phyloP scores from a whole-genome alignment of 2,329 filamentous ascomycete genomes.

The Metarhizium humberi region DNA sequence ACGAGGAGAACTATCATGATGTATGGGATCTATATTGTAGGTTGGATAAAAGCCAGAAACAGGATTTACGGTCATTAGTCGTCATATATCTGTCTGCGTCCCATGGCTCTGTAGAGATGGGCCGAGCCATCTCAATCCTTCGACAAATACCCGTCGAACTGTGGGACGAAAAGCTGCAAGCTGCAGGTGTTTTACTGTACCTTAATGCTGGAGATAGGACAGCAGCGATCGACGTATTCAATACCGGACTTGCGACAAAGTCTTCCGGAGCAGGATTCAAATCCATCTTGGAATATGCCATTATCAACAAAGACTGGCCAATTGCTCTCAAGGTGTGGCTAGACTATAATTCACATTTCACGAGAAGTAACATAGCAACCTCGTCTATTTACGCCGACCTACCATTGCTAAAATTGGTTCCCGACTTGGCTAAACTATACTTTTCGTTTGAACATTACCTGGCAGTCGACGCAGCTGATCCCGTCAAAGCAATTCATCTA shows the following conservation, averaged over 20 bases:
- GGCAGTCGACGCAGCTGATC: slow-evolving; percentile 14
- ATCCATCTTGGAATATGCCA: slow-evolving; percentile 30
- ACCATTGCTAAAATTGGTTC: slow-evolving; percentile 15
- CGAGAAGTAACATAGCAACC: not conserved
- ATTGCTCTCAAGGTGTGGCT: slow-evolving; percentile 27
- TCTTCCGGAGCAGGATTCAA: slow-evolving; percentile 31
- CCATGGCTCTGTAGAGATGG: slow-evolving; percentile 31
- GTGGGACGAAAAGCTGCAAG: slow-evolving; percentile 32
- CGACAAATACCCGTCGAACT: slow-evolving; percentile 21
- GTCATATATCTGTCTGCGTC: slow-evolving; percentile 34
- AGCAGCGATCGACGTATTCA: slow-evolving; percentile 31
- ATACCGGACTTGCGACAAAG: slow-evolving; percentile 23
- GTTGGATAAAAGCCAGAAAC: slow-evolving; percentile 22
- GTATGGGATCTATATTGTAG: slow-evolving; percentile 34
- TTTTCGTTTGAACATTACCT: slow-evolving; percentile 25
- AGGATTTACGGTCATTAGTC: slow-evolving; percentile 21
- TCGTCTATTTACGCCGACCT: not conserved
- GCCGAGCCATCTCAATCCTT: slow-evolving; percentile 36
- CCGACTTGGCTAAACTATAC: slow-evolving; percentile 20
- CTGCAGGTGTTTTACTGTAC: slow-evolving; percentile 31
- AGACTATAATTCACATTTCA: slow-evolving; percentile 17
- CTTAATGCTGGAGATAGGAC: slow-evolving; percentile 28
- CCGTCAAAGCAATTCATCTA: slow-evolving; percentile 14
- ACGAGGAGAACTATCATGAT: slow-evolving; percentile 24
- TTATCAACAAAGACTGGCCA: slow-evolving; percentile 28